Evolutionary conservation across 495 filamentous ascomycete genomes (phyloP), one percentile per base, ranked within the genome.

Genomic region (Xeromyces bisporus): DNA sequence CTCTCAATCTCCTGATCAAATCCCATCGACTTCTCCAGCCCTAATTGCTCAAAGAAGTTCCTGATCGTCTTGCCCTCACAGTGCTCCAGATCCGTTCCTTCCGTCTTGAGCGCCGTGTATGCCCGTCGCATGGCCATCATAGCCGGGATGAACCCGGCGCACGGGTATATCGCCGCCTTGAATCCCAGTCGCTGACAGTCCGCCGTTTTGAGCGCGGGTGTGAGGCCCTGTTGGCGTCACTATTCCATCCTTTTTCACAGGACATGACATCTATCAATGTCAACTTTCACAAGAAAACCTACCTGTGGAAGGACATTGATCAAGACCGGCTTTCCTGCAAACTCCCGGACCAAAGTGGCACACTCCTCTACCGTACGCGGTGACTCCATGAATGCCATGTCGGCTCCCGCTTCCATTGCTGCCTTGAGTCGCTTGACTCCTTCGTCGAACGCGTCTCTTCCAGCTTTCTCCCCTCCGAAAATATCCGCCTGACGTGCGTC

Each of bases 401-500:
- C 20, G 5, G 20, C 20, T 4, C 20, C 20, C 5, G 20, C 20
- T 21, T 21, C 20, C 9, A 21, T 9, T 5, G 20, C 20, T 21
- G 4, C 20, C 20, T 9, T 4, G 20, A 21, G 20, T 4, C 20
- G 20, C 9, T 9, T 21, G 20, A 21, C 20, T 21, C 20, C 20
- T 9, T 21, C 20, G 20, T 21, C 20, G 20, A 21, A 21, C 20
- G 20, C 20, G 9, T 21, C 5, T 9, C 9, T 4, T 4, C 20
- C 20, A 9, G 20, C 20, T 21, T 9, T 21, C 4, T 9, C 9
- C 4, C 20, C 20, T 9, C 20, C 20, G 9, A 5, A 21, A 9
- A 9, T 9, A 9, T 21, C 20, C 5, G 20, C 20, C 20, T 21
- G 20, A 9, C 20, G 20, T 3, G 48, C 32, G 28, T 61, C 56